Evolutionary conservation across 495 filamentous ascomycete genomes (phyloP), one percentile per base, ranked within the genome.

Genomic region (Paragyromitra xinjiangensis): DNA sequence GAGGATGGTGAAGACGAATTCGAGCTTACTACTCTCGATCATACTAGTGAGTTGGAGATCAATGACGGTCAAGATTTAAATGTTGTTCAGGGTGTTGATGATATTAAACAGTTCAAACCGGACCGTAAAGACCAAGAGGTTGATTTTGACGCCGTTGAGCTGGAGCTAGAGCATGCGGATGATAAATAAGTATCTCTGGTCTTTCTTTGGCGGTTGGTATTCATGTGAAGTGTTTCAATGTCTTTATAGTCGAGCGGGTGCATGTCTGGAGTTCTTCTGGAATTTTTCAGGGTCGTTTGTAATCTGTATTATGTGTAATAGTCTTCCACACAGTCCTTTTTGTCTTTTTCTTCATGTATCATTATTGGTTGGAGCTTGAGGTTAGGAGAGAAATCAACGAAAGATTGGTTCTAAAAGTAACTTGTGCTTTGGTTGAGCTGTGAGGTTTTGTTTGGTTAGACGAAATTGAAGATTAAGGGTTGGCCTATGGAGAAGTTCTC

Each of bases 291-390:
- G 53, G 40, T 67, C 58, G 45, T 51, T 68, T 69, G 44, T 42
- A 69, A 59, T 62, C 45, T 75, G n/a, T 74, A 61, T 75, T 75
- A 69, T 75, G 72, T 75, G 72, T 66, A 61, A 56, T 75, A 55
- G 72, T 63, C 45, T 39, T 75, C 48, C 55, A 42, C 44, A 51
- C 37, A 63, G 44, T 75, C 65, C n/a, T 56, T 63, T 70, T 69
- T 68, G 53, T 69, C 19, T 29, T 24, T 62, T 19, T 51, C n/a
- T 75, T 70, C 72, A n/a, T 75, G 72, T 75, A 75, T 75, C 1
- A 69, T 75, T 75, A 12, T 75, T 69, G 19, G 42, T 75, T 48
- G 44, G 58, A 42, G 72, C 9, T 48, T 51, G 12, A 61, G 29
- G 19, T 42, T 53, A 40, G 48, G 45, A 16, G 40, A 75, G 26